phyloP scores from a whole-genome alignment of 2,329 filamentous ascomycete species.

The Sporothrix humicola region DNA sequence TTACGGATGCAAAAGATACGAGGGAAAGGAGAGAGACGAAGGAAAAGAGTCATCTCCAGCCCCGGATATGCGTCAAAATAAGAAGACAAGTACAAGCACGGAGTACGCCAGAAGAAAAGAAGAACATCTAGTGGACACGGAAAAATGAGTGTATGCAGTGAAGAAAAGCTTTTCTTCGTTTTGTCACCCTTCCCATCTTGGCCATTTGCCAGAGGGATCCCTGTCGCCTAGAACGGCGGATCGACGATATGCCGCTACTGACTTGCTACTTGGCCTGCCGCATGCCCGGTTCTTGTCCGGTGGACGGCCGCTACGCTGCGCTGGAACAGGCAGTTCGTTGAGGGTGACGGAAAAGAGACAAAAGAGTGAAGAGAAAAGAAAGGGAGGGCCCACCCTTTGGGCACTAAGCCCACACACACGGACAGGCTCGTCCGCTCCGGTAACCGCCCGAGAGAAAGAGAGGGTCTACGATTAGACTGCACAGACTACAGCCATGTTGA shows the following conservation, averaged over 20 bases:
- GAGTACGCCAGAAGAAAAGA: not conserved
- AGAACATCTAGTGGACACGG: not conserved
- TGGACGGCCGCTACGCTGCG: slow-evolving; percentile 26
- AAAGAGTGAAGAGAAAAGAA: not conserved
- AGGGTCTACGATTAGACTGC: not conserved
- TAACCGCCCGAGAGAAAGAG: not conserved
- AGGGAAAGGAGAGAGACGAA: not conserved
- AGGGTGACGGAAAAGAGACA: slow-evolving; percentile 37
- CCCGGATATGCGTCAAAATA: slow-evolving; percentile 1
- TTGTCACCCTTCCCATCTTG: not conserved
- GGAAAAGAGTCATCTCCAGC: not conserved
- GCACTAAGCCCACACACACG: slow-evolving; percentile 15
- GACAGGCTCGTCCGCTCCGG: slow-evolving; percentile 13
- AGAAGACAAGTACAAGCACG: not conserved
- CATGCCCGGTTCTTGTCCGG: slow-evolving; percentile 32
- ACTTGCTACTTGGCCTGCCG: not conserved
- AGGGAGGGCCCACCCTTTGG: not conserved
- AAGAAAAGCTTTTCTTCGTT: not conserved
- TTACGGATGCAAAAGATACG: not conserved
- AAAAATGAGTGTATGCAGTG: not conserved
- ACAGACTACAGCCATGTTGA: not conserved
- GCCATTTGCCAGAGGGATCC: not conserved
- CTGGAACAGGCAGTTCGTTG: not conserved
- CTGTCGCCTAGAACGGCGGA: slow-evolving; percentile 15
- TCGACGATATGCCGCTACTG: slow-evolving; percentile 19